These are phyloP conservation scores for Cyberlindnera meyerae DNA, from an alignment of 805 yeast genomes.

Conservation along the genomic window DNA sequence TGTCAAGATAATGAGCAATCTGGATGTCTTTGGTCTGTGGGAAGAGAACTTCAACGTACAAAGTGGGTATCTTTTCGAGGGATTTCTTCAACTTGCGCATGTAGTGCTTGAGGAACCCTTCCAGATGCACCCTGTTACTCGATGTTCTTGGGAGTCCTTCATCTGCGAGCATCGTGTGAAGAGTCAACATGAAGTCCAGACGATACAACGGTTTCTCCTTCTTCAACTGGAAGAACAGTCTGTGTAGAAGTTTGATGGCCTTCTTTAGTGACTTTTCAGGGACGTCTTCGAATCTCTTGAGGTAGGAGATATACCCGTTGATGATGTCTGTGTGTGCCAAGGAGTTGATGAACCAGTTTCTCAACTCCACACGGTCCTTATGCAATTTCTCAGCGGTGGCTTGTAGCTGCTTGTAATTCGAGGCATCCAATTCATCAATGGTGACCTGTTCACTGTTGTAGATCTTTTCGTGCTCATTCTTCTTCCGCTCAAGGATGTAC, in stretches of 20 bases:
- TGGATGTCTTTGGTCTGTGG: slow-evolving; percentile 46
- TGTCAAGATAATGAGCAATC: slow-evolving; percentile 47
- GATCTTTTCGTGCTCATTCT: slow-evolving; percentile 25
- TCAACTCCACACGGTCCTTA: slow-evolving; percentile 39
- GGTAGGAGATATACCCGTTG: slow-evolving; percentile 57
- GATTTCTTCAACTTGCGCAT: slow-evolving; percentile 52
- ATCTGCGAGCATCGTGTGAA: slow-evolving; percentile 50
- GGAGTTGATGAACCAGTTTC: slow-evolving; percentile 34
- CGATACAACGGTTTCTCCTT: slow-evolving; percentile 55
- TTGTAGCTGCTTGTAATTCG: slow-evolving; percentile 27
- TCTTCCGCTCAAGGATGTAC: slow-evolving; percentile 43
- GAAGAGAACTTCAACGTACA: slow-evolving; percentile 62
- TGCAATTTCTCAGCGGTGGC: slow-evolving; percentile 25
- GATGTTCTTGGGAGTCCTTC: slow-evolving; percentile 44
- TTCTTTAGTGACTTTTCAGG: slow-evolving; percentile 54
- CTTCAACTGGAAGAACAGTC: slow-evolving; percentile 60
- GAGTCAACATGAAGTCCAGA: slow-evolving; percentile 63
- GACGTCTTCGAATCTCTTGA: slow-evolving; percentile 59
- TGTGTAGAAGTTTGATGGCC: slow-evolving; percentile 65
- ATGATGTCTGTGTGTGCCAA: slow-evolving; percentile 58
- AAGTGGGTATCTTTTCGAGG: slow-evolving; percentile 46
- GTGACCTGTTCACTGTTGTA: slow-evolving; percentile 26
- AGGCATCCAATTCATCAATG: slow-evolving; percentile 31
- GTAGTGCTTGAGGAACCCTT: slow-evolving; percentile 59
- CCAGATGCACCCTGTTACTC: slow-evolving; percentile 51